Evolutionary conservation across 2,329 filamentous ascomycete species (phyloP).

Genomic region (Anisogramma anomala): DNA sequence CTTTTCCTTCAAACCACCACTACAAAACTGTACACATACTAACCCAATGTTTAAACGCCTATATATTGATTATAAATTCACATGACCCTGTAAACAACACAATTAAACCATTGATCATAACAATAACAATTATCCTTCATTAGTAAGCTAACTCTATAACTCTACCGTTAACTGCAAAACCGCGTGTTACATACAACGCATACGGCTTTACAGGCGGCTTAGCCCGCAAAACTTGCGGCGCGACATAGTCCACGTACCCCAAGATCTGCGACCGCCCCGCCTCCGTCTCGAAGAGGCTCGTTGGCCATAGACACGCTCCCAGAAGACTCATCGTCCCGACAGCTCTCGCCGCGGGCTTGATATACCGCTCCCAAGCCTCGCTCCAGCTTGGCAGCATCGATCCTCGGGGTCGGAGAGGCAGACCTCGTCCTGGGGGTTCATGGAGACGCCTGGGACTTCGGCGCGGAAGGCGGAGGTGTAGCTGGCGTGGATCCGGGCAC

Average conservation of each 20-base stretch:
- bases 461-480: slow-evolving; percentile 20
- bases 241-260: background rate
- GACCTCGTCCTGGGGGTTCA: slow-evolving; percentile 20
- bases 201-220: too few relatives aligned
- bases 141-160: too few relatives aligned
- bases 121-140: too few relatives aligned
- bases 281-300: background rate
- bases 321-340: background rate
- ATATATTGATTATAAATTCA: too few relatives aligned
- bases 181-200: too few relatives aligned
- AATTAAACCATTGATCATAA: too few relatives aligned
- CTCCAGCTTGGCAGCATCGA: slow-evolving; percentile 15
- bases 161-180: too few relatives aligned
- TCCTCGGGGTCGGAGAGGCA: slow-evolving; percentile 20
- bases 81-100: too few relatives aligned
- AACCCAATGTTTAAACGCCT: too few relatives aligned
- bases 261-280: background rate
- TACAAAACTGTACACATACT: too few relatives aligned
- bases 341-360: slow-evolving; percentile 3
- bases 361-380: background rate
- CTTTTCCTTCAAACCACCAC: too few relatives aligned
- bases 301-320: slow-evolving; percentile 2
- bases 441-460: slow-evolving; percentile 17
- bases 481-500: slow-evolving; percentile 17
- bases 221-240: too few relatives aligned